Evolutionary conservation across 2,329 filamentous ascomycete species (phyloP), one percentile per base, ranked within the genome.

Genomic region (Talaromyces sp.): DNA sequence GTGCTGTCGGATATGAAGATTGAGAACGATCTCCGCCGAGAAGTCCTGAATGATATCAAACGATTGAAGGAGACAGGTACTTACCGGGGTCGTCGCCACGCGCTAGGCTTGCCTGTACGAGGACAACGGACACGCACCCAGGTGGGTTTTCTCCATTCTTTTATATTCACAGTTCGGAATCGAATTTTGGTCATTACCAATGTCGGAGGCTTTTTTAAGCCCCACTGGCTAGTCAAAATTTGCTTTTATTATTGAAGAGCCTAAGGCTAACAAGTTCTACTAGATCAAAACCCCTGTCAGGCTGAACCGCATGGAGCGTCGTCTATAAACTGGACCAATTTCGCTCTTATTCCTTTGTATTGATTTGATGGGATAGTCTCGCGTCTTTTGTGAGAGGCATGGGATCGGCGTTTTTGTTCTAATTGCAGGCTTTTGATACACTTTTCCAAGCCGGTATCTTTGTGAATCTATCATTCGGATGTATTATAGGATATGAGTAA

Each of bases 1-100:
- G 90, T 96, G 67, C 80, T 99, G 36, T 90, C 91, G 14, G 87
- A 86, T 49, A 92, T 99, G 90, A 96, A 89, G 55, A 90, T 97
- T 65, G 94, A 97, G 74, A 96, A 89, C 72, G 92, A 97, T 66
- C 81, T 95, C 59, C 81, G 86, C 66, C 84, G 88, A 69, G 78
- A 90, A 54, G 76, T 97, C 33, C 82, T 87, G 65, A 90, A 96
- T 45, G 94, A 97, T 68, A 96, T 99, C 63, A 81, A 81, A 70
- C 81, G 93, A 54, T 68, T 99, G 72, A 90, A 89, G 70, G 92
- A 97, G 66, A 97, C 96, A 79, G 92, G 92, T 45, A 86, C 88
- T 3, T 96, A 96, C 70, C 81, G 94, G 48, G 94, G 94, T 60
- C 86, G 89, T 72, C 81, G 94, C 62, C 94, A 99, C 79, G 93